Evolutionary conservation across 2,329 filamentous ascomycete genomes (phyloP), one percentile per base, ranked within the genome.

Genomic region (Fusarium cicatricum): DNA sequence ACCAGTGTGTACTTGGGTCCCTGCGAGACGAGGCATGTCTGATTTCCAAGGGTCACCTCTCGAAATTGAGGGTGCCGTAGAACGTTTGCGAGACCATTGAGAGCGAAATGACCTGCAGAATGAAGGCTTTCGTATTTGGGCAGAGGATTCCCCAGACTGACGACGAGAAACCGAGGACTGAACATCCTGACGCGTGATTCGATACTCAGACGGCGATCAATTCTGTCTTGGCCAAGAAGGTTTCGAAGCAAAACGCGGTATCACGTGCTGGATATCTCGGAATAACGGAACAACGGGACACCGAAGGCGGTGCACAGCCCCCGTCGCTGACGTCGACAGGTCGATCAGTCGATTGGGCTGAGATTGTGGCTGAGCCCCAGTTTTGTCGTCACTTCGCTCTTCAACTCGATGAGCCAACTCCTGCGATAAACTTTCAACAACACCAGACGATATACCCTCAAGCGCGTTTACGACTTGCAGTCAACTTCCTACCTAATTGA

Each of bases 111-210:
- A 11, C 93, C 95, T 12, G 92, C 92, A 19, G 88, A 93, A 77
- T 98, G 95, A 8, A 94, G 86, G 16, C 91, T 96, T 60, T 89
- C 82, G 62, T 85, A 84, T 74, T 94, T 93, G 2, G 86, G 79
- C 7, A 83, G 80, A 7, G 90, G 92, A 68, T 98, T 98, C 65
- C 95, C 95, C 60, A 99, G 84, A 59, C 91, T 95, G 77, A 92
- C 85, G 68, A 98, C 82, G 52, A 98, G 85, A 66, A 96, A 85
- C 33, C 82, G 84, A 39, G 77, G 74, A 23, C 69, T 73, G 48
- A 75, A 74, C 69, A 75, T 75, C 39, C 40, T 69, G 58, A 52
- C 66, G 55, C 66, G 60, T 48, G 52, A 56, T 36, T 19, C 12
- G 23, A 12, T 33, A 48, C 31, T 38, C 28, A 56, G 43, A 21